Conservation (phyloP, 208 protist genomes). For the Leishmania major region DNA sequence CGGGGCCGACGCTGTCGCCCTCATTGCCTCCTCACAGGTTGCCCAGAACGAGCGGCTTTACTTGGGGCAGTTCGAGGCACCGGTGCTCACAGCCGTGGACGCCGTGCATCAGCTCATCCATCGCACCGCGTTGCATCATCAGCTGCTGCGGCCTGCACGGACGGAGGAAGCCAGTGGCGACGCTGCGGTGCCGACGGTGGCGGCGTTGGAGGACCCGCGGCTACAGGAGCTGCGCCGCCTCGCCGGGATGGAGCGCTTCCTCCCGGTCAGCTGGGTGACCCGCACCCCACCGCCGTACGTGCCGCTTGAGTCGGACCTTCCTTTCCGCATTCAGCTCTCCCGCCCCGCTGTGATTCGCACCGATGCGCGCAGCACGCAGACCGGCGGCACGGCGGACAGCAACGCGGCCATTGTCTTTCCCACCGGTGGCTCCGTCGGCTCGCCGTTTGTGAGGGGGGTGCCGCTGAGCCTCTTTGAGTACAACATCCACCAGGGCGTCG, state of each 20-base stretch:
- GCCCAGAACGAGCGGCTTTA: slow-evolving; percentile 83
- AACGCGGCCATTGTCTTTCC: slow-evolving; percentile 36
- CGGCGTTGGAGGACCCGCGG: slow-evolving; percentile 7
- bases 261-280: slow-evolving; percentile 83
- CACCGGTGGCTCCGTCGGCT: slow-evolving; percentile 74
- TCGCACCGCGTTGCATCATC: slow-evolving; percentile 55
- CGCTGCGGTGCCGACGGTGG: not conserved
- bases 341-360: slow-evolving; percentile 56
- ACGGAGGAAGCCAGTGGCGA: not conserved
- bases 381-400: not conserved
- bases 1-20: slow-evolving; percentile 63
- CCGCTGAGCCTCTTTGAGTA: slow-evolving; percentile 75
- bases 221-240: slow-evolving; percentile 30
- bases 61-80: slow-evolving; percentile 87
- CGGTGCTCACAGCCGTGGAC: slow-evolving; percentile 76
- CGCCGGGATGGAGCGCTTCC: slow-evolving; percentile 56
- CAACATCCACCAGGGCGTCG: slow-evolving; percentile 81
- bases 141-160: slow-evolving; percentile 48
- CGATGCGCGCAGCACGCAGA: not conserved
- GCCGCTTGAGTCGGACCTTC: slow-evolving; percentile 81
- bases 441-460: slow-evolving; percentile 69
- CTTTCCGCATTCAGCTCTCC: slow-evolving; percentile 84
- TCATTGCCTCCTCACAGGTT: slow-evolving; percentile 80
- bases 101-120: slow-evolving; percentile 83
- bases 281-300: slow-evolving; percentile 84